Base-by-base conservation (phyloP, 2,329 filamentous ascomycete species). In the Exophiala mesophila region DNA sequence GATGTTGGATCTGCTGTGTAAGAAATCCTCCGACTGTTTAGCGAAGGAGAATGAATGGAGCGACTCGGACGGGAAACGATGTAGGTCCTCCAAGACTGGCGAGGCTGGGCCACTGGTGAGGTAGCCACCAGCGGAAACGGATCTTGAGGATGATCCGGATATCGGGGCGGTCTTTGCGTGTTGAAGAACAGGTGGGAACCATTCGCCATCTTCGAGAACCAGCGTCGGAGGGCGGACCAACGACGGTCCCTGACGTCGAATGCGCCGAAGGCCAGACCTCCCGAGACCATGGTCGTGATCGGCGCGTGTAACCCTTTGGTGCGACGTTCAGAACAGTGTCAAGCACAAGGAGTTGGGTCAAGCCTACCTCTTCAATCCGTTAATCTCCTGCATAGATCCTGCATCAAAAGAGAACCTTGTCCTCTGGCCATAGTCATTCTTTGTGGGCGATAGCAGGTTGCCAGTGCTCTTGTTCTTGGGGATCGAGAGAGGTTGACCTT, bases 41-140 rank as follows among this genome's bases (percentile, higher is more conserved):
- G 92, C 88, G 64, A 98, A 98, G 9, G 90, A 97, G 68, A 98
- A 98, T 2, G 92, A 98, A 65, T 98, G 92, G 34, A 98, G 71
- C 4, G 92, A 98, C 62, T 98, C 92, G 55, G 87, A 88, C 1
- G 92, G 90, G 61, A 98, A 98, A 37, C 89, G 83, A 33, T 82
- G 83, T 33, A 98, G 77, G 60, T 98, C 92, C 69, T 97, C 92
- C 30, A 85, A 58, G 5, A 69, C 78, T 17, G 88, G 87, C 16
- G 88, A 88, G 15, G 74, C 71, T 17, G 83, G 81, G 4, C 74
- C 81, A n/a, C 80, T 71, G 6, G 76, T 69, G 18, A 80, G 60
- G 12, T 75, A 72, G 36, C 72, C 41, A 36, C 72, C 41, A 3
- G 41, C 44, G 6, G 53, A 55, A 19, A 52, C 53, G 9, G 53